Base-by-base conservation (phyloP, 2,329 filamentous ascomycete genomes). In the Colletotrichum lindemuthianum region DNA sequence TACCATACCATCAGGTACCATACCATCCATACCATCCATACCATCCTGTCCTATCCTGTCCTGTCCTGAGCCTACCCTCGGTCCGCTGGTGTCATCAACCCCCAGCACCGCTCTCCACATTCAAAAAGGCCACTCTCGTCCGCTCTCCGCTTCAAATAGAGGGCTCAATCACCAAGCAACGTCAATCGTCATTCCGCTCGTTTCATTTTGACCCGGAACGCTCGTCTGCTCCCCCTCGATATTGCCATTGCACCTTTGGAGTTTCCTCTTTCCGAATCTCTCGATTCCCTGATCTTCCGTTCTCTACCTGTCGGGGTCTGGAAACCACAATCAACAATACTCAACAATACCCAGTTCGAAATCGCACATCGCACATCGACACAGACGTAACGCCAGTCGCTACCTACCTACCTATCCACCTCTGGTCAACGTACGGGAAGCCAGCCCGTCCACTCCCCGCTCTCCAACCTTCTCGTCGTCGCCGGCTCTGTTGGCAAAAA, bases 91-190 rank as follows among this genome's bases (percentile, higher is more conserved):
- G 16, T 44, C 33, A 40, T 45, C 56, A 54, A 32, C 41, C 56
- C 56, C 56, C 47, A 51, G 47, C 47, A 51, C 45, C n/a, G 5
- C 56, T 59, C 47, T 51, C 45, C 56, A 59, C 56, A 43, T 49
- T 56, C 51, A 56, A 60, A 60, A 60, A 53, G 51, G 37, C 43
- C 51, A 45, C 50, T 24, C 33, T 51, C 58, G 61, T 45, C 43
- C 53, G 41, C 53, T 47, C 41, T 47, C 47, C 51, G 45, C 61
- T 37, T 32, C 32, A 11, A 37, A 52, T 41, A 40, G 34, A 47
- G 33, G 48, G 37, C 43, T 11, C 44, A 36, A 50, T 34, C 44
- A 49, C 6, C 48, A 60, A n/a, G 48, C 16, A 34, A 24, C 45
- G 8, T 37, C 47, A 48, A 52, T 48, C 48, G n/a, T 56, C 39